Conservation (phyloP, 2,329 filamentous ascomycete species). For the Aureobasidium sp. region DNA sequence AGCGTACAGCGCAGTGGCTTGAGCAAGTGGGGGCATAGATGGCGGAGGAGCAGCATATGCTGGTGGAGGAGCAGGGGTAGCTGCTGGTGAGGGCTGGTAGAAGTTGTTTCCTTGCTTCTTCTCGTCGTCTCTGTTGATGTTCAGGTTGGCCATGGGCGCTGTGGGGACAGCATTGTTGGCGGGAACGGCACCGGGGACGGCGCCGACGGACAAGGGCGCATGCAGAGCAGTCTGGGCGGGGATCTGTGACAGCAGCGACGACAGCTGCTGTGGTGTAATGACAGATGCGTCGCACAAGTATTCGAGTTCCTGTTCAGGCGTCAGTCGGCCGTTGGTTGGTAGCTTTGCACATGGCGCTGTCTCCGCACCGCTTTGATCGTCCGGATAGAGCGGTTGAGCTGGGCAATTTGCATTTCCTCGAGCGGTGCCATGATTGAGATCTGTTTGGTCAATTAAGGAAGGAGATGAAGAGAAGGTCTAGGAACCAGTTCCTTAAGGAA, state of each 20-base stretch:
- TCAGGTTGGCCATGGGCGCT: slow-evolving; percentile 30
- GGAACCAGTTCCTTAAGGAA: not conserved
- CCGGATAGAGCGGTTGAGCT: slow-evolving; percentile 77
- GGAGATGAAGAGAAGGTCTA: not conserved
- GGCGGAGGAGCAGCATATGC: slow-evolving; percentile 43
- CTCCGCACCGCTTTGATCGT: slow-evolving; percentile 72
- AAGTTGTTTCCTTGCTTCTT: slow-evolving; percentile 29
- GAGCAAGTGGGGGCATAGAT: slow-evolving; percentile 51
- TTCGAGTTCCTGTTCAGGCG: slow-evolving; percentile 71
- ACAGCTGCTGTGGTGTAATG: slow-evolving; percentile 68
- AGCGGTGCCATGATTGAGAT: slow-evolving; percentile 24
- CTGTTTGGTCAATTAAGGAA: not conserved
- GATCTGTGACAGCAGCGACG: slow-evolving; percentile 65
- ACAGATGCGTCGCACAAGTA: slow-evolving; percentile 75
- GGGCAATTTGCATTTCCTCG: slow-evolving; percentile 46
- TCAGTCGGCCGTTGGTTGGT: slow-evolving; percentile 8
- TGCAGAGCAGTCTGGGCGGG: slow-evolving; percentile 60
- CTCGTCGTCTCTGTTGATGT: slow-evolving; percentile 27
- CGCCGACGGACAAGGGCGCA: slow-evolving; percentile 31
- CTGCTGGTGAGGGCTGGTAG: slow-evolving; percentile 34
- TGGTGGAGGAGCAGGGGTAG: slow-evolving; percentile 45
- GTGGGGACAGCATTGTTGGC: slow-evolving; percentile 21
- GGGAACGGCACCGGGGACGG: slow-evolving; percentile 26
- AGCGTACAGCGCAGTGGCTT: slow-evolving; percentile 74
- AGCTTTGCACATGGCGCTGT: not conserved